Conservation (phyloP, 805 yeast species). For the Ogataea pignaliae region DNA sequence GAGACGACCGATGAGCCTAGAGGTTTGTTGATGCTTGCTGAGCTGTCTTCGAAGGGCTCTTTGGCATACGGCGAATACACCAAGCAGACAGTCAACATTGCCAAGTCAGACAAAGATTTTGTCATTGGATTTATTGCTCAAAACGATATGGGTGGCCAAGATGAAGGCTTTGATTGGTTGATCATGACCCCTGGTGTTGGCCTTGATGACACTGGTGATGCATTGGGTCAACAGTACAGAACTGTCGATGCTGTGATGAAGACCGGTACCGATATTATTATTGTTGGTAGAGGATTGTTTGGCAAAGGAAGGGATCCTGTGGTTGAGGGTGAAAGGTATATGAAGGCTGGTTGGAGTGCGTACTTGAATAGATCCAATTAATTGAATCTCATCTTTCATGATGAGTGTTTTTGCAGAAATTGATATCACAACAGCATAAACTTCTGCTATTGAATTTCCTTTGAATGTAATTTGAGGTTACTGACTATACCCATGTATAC, state of each 20-base stretch:
- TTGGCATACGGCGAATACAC: conserved; percentile 93
- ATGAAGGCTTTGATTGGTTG: conserved; percentile 90
- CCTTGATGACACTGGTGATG: conserved; percentile 92
- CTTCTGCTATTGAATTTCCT: too few species aligned
- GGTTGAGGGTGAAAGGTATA: conserved; percentile 83
- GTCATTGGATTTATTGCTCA: conserved; percentile 97
- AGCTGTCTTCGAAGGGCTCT: conserved; percentile 89
- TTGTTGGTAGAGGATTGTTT: conserved; percentile 97
- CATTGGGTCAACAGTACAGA: conserved; percentile 94
- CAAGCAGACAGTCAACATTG: conserved; percentile 80
- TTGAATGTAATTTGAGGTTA: too few species aligned
- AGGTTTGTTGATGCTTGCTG: conserved; percentile 93
- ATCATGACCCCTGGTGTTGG: conserved; percentile 99
- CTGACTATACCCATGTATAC: too few species aligned
- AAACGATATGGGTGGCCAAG: conserved; percentile 75
- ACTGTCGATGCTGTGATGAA: conserved; percentile 80
- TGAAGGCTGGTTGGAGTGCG: conserved; percentile 94
- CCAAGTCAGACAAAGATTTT: conserved; percentile 75
- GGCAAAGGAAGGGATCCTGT: conserved; percentile 92
- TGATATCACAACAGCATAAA: too few species aligned
- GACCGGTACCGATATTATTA: conserved; percentile 89
- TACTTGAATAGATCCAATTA: conserved; percentile 44
- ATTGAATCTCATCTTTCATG: neutral
- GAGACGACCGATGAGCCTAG: conserved; percentile 72
- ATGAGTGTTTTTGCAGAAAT: neutral